phyloP scores from a whole-genome alignment of 192 early-diverging fungal species.

The Glomus cerebriforme region DNA sequence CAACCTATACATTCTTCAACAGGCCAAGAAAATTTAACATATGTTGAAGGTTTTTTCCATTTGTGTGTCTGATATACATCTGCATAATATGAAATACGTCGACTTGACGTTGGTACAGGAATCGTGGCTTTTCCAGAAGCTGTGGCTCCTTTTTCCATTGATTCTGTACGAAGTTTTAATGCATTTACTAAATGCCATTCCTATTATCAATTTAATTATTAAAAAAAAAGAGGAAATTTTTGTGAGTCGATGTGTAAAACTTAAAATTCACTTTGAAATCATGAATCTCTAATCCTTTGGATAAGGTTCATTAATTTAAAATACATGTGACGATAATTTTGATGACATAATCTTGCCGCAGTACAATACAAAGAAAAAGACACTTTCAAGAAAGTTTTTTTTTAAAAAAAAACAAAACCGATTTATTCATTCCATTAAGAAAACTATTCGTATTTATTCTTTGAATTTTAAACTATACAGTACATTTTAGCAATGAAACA shows the following conservation, averaged over 20 bases:
- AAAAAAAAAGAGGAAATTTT: constrained; percentile 7
- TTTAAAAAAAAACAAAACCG: neutral
- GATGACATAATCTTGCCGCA: constrained; percentile 8
- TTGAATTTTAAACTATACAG: neutral
- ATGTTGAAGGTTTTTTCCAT: constrained; percentile 74
- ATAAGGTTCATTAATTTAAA: neutral
- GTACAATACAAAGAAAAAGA: neutral
- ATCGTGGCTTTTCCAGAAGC: constrained; percentile 96
- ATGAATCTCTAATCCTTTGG: neutral
- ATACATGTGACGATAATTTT: constrained; percentile 8
- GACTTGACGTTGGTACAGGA: constrained; percentile 82
- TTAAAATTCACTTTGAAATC: too few relatives aligned
- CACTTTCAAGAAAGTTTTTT: constrained; percentile 9
- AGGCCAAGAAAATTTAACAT: constrained; percentile 83
- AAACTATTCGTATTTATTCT: neutral
- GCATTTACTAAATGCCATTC: constrained; percentile 1
- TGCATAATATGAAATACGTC: constrained; percentile 65
- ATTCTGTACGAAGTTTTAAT: neutral
- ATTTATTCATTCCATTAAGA: constrained; percentile 23
- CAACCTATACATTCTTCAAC: constrained; percentile 88
- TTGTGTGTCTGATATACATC: constrained; percentile 63
- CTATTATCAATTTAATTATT: constrained; percentile 44
- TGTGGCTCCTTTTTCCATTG: constrained; percentile 40
- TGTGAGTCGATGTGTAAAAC: too few relatives aligned
- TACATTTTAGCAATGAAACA: neutral